phyloP scores from a whole-genome alignment of 2,329 filamentous ascomycete genomes.

The Volutella citrinella region DNA sequence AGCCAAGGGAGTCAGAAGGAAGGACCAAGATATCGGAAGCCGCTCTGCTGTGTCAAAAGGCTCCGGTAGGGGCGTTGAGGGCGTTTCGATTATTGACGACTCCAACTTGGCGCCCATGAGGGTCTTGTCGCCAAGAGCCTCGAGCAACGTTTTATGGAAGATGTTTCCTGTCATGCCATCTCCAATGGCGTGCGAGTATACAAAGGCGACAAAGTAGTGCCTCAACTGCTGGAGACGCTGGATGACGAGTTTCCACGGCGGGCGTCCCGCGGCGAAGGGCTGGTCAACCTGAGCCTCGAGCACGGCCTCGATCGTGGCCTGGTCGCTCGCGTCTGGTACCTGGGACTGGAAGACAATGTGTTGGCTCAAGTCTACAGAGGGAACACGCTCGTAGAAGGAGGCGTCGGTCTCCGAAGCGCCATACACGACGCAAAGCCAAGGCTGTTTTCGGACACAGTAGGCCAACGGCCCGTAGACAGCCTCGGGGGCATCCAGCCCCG shows the following conservation, averaged over 20 bases:
- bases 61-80: conserved; percentile 5
- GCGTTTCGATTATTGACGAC: conserved; percentile 4
- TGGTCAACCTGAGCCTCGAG: conserved; percentile 14
- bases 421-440: conserved; percentile 18
- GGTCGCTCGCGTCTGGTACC: not conserved
- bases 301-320: conserved; percentile 8
- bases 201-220: conserved; percentile 20
- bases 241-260: conserved; percentile 21
- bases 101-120: not conserved
- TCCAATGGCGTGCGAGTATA: conserved; percentile 21
- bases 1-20: conserved; percentile 16
- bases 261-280: conserved; percentile 14
- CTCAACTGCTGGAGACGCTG: conserved; percentile 16
- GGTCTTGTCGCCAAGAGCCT: conserved; percentile 3
- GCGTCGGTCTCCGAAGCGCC: conserved; percentile 18
- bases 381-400: conserved; percentile 18
- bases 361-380: conserved; percentile 13
- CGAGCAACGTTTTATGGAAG: conserved; percentile 21
- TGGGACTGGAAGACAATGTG: conserved; percentile 14
- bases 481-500: conserved; percentile 5
- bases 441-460: conserved; percentile 16
- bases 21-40: conserved; percentile 22
- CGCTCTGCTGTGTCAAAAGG: conserved; percentile 22
- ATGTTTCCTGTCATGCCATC: conserved; percentile 18
- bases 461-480: conserved; percentile 15